Evolutionary conservation across 2,329 filamentous ascomycete genomes (phyloP), one percentile per base, ranked within the genome.

Genomic region (Biscogniauxia mediterranea): DNA sequence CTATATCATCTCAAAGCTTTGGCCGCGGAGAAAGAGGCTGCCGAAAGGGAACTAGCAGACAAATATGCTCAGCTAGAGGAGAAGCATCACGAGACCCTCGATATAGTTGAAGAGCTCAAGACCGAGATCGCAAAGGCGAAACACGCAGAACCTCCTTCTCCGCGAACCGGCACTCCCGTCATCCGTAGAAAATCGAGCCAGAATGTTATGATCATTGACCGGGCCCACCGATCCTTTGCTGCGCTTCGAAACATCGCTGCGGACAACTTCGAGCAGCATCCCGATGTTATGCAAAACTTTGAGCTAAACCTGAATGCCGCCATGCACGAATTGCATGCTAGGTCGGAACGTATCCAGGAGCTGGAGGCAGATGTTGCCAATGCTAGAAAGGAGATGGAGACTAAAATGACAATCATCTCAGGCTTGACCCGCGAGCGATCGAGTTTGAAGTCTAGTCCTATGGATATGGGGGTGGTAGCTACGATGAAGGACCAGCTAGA

Each of bases 361-460:
- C 82, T 99, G 15, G 95, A 99, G 75, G 87, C 88, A 5, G 94
- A 97, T 68, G 85, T 97, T 60, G 81, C 88, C 25, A 88, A 87
- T 3, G 86, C 93, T 21, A 95, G 92, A 80, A 97, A 93, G 79
- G 95, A 99, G 76, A 96, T 98, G 89, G 95, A 99, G 73, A 89
- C 86, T 64, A 99, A 99, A 84, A 93, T 94, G 81, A 91, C 92
- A 28, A 93, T 99, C 72, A 98, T 99, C 69, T 92, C 92, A 28
- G 95, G 95, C 6, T 82, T 99, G 65, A 96, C 95, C 3, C 89
- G 95, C 58, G 96, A 99, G 76, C 85, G 96, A 61, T 94, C 92
- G 2, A 97, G 93, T 77, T 83, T 97, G 78, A 92, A 94, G 74
- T 85, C 74, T 2, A 90, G 90, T 23, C 90, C 93, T 7, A 89